Evolutionary conservation across 2,329 filamentous ascomycete genomes (phyloP), one percentile per base, ranked within the genome.

Genomic region (Teratosphaeria viscida): DNA sequence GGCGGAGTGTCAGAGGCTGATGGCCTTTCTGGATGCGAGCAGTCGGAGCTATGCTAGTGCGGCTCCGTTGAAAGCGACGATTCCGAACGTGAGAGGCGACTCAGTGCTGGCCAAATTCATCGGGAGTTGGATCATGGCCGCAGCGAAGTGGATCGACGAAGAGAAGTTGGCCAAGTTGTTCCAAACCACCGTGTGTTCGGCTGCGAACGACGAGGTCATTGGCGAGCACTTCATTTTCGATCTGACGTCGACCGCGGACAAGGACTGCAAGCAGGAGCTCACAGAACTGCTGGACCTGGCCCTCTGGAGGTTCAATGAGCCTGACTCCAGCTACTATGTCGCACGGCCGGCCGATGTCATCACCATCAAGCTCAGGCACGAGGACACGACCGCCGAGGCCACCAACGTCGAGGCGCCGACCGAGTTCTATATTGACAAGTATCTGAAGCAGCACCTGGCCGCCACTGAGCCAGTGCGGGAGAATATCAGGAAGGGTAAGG

Each of bases 11-110:
- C 84, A 87, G 68, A 78, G 84, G 12, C 66, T 86, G 54, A 82
- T 85, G 76, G 82, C 83, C 4, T 84, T 86, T 58, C 70, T 86
- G 55, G 82, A 85, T 65, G 72, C 70, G 4, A 83, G 83, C 3
- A 72, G 80, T 52, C 78, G 84, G 59, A 78, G 81, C 1, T 86
- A 85, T 68, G 83, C 80, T 4, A 85, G 81, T 62, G 74, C 76
- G 5, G 80, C 81, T 63, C 75, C 76, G 1, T 72, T 86, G 29
- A 66, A 62, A 14, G 61, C 68, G 57, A 67, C 63, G 14, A 63
- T 66, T 10, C 34, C 64, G 29, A 61, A 47, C 2, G 43, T 47
- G 5, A 58, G 52, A 29, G 58, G 61, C 12, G 55, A 55, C 35
- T 63, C 61, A 6, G 43, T 64, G 39, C 49, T 67, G 37, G 65